Percentiles rank a stretch among this genome's conserved stretches.
Evolutionary conservation across 2,329 filamentous ascomycete species (phyloP).

Genomic region (Colletotrichum sp.): DNA sequence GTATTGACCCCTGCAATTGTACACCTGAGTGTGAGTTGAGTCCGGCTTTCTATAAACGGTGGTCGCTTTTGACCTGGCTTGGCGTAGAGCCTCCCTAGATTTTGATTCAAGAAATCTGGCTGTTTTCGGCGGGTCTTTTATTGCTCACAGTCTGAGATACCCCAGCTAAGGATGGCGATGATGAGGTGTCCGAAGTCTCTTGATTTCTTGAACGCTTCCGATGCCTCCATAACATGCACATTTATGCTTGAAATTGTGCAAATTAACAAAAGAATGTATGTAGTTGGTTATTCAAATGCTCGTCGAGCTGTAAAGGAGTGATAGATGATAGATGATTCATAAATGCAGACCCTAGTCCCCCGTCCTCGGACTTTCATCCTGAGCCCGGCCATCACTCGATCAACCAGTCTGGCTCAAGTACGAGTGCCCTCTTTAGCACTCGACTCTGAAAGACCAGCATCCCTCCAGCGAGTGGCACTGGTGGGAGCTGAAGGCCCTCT

Average conservation of each 20-base stretch:
- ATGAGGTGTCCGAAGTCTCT: too few species aligned
- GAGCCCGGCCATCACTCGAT: neutral
- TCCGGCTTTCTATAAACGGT: too few species aligned
- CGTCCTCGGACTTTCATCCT: neutral
- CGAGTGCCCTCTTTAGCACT: accelerated
- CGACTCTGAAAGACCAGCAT: neutral
- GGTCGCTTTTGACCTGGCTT: too few species aligned
- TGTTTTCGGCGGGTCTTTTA: too few species aligned
- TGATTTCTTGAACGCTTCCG: too few species aligned
- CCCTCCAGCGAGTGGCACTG: neutral
- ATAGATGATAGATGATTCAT: neutral
- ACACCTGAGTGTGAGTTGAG: too few species aligned
- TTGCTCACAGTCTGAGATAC: too few species aligned
- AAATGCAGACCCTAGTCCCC: neutral
- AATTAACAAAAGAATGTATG: neutral
- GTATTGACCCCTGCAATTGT: too few species aligned
- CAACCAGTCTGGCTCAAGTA: accelerated
- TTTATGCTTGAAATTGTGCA: accelerated
- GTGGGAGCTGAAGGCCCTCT: neutral
- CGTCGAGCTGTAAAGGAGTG: neutral
- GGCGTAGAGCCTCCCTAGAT: too few species aligned
- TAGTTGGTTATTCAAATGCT: neutral
- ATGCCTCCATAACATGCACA: neutral
- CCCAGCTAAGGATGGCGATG: too few species aligned
- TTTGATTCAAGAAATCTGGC: too few species aligned